Conservation (phyloP, 768 basidiomycete genomes). For the Leccinum disarticulatum region DNA sequence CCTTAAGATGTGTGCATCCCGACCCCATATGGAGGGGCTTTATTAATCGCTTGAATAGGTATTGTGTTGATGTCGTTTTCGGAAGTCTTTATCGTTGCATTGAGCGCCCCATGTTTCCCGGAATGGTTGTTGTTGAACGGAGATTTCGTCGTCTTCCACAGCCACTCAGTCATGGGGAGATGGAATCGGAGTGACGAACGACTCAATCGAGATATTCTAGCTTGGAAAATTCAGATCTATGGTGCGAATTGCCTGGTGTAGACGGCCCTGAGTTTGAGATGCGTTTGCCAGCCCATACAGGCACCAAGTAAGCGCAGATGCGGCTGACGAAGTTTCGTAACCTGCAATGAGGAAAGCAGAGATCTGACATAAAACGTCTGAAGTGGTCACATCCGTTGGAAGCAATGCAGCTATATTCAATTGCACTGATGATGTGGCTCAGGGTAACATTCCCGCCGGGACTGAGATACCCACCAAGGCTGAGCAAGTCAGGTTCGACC, state of each 20-base stretch:
- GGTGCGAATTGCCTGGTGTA: constrained; percentile 46
- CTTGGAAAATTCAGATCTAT: constrained; percentile 27
- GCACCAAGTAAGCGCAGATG: constrained; percentile 57
- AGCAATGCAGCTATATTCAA: constrained; percentile 50
- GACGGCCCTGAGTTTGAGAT: constrained; percentile 43
- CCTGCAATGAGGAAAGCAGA: constrained; percentile 65
- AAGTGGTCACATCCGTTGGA: constrained; percentile 44
- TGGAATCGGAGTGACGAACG: constrained; percentile 53
- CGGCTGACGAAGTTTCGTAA: constrained; percentile 55
- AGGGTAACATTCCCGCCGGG: constrained; percentile 1
- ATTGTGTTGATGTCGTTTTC: constrained; percentile 59
- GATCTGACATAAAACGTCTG: constrained; percentile 63
- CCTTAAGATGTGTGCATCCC: too few species aligned
- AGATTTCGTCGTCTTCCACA: constrained; percentile 48
- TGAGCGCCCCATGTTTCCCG: constrained; percentile 30
- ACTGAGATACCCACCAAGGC: constrained; percentile 42
- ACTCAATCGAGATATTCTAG: constrained; percentile 62
- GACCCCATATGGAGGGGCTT: constrained; percentile 57
- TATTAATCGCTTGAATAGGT: constrained; percentile 61
- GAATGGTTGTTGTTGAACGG: constrained; percentile 39
- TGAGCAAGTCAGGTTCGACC: constrained; percentile 46
- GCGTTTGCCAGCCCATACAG: constrained; percentile 54
- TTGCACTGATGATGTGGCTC: constrained; percentile 42
- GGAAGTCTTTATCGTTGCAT: constrained; percentile 38
- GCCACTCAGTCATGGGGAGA: constrained; percentile 57